phyloP scores from a whole-genome alignment of 169 alveolate species.

The Besnoitia besnoiti region DNA sequence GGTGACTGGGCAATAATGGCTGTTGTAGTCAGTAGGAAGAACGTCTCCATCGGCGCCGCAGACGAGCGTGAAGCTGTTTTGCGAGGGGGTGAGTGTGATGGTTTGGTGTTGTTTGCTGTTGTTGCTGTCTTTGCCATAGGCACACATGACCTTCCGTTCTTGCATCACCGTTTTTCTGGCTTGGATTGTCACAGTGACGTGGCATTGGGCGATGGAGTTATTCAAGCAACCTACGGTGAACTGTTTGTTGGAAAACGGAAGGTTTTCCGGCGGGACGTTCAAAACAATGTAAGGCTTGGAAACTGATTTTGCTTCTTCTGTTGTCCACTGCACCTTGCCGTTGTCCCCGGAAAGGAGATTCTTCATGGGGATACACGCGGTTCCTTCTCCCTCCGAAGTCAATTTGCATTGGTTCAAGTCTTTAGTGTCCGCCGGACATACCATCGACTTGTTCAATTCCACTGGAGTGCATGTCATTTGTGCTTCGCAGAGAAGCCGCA shows the following conservation, averaged over 20 bases:
- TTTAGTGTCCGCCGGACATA: too few species aligned
- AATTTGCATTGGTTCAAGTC: too few species aligned
- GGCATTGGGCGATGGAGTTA: background rate
- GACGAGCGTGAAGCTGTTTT: background rate
- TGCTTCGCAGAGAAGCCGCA: background rate
- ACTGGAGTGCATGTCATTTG: background rate
- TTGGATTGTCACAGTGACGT: background rate
- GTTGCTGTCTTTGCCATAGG: background rate
- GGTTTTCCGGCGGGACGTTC: background rate
- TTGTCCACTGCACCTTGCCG: too few species aligned
- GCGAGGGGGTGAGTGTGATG: background rate
- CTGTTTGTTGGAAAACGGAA: background rate
- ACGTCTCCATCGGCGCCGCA: background rate
- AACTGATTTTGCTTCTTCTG: too few species aligned
- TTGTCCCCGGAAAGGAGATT: too few species aligned
- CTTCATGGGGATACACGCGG: too few species aligned
- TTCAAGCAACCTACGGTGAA: background rate
- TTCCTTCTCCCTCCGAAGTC: too few species aligned
- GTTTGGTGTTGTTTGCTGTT: background rate
- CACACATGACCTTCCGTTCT: background rate
- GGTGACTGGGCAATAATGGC: background rate
- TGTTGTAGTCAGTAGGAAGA: background rate
- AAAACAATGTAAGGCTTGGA: too few species aligned
- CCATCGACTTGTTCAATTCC: too few species aligned
- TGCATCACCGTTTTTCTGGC: background rate